Base-by-base conservation (phyloP, 176 grass and related monocot species). In the Carex myosuroides region DNA sequence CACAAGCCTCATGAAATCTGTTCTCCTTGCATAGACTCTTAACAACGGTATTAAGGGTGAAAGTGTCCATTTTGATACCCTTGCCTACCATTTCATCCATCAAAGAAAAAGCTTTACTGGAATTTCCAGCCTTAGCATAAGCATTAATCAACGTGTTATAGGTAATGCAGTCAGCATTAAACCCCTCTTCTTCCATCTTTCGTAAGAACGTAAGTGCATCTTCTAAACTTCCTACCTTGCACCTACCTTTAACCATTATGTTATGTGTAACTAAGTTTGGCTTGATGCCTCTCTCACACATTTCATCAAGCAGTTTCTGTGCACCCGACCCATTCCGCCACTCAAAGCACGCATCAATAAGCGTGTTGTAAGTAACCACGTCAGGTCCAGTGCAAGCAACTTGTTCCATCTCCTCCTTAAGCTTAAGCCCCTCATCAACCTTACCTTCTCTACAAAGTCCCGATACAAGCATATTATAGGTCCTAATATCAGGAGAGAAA, bases 61-160 rank as follows among this genome's bases (percentile, higher is more conserved):
- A 94, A 68, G 91, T 93, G 75, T 98, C 95, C 95, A 98, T 87
- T 88, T 93, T 98, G 86, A 94, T 89, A 63, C 95, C 95, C 85
- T 84, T 98, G 30, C 83, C 60, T 48, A 98, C 89, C 95, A 98
- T 98, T 85, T 94, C 90, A 80, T 93, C 92, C 95, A 98, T 98
- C 83, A 98, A 85, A 29, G 18, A 14, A 18, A 90, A 94, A 50
- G 95, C 87, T 91, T 94, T 94, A 5, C 73, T 87, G 35, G 87
- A 67, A 87, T 90, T 81, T 0, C 86, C 79, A 6, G 79, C 84
- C 66, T 94, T 98, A 65, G 84, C 89, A 68, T 86, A 89, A 11
- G 79, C 89, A 90, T 92, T 86, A 61, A 98, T 91, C 88, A 98
- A 90, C 1, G 92, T 98, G 84, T 94, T 98, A 73, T 98, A 98